Evolutionary conservation across 2,329 filamentous ascomycete genomes (phyloP), one percentile per base, ranked within the genome.

Genomic region (Fusarium abutilonis): DNA sequence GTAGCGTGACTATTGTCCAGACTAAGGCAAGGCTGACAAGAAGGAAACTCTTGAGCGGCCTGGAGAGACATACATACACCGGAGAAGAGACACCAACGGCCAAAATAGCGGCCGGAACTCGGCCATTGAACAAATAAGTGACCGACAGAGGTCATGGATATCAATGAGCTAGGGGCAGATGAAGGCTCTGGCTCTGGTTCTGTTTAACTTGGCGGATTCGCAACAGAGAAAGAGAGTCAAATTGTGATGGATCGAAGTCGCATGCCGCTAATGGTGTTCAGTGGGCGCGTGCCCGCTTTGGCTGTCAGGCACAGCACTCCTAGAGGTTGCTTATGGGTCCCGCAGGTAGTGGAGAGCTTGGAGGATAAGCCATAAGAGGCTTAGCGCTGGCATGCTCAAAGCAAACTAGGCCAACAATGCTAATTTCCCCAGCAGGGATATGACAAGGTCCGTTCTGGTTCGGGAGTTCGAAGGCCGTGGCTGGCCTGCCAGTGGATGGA

Each of bases 221-320:
- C 36, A 38, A 26, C 23, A 26, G 23, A 26, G 23, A 51, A 6
- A 6, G n/a, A 41, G 48, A 51, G 55, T 40, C 56, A 60, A 62
- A 64, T 65, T 64, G 41, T 61, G 56, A 64, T 65, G 61, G 56
- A 61, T 61, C 60, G 47, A 61, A 43, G 52, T 41, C 38, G 48
- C 56, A 65, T 42, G 44, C 56, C 62, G 36, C 53, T 57, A 56
- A 45, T 35, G 42, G 40, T 64, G 40, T 34, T 50, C 39, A 34
- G 44, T 52, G 63, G 53, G 53, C 62, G 57, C 62, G 58, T 66
- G 62, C 58, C 62, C 52, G 40, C 51, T 59, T 45, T 63, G 48
- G 40, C 62, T 65, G 62, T n/a, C 63, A 65, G 63, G 63, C 53
- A 65, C 63, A 46, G 53, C 53, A 52, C 56, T 57, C 46, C 48